These are phyloP conservation scores for Balansia obtecta DNA, from an alignment of 2,329 filamentous ascomycete species.

Conservation along the genomic window DNA sequence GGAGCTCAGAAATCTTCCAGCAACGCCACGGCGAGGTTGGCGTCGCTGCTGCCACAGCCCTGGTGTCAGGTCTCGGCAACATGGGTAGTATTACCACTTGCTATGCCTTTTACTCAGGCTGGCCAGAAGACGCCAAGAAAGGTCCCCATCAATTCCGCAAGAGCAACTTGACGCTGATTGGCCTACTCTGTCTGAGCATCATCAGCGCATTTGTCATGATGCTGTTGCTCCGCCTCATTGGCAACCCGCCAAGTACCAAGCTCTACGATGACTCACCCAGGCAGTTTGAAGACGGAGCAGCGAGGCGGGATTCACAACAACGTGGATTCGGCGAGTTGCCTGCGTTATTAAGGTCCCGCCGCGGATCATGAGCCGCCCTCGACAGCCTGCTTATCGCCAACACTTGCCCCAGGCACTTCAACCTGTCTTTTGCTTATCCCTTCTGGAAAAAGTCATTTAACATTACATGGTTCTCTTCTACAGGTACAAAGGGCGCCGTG, in stretches of 20 bases:
- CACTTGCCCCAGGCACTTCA: constrained; percentile 4
- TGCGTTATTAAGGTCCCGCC: constrained; percentile 18
- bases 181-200: constrained; percentile 69
- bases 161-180: constrained; percentile 82
- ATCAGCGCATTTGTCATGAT: constrained; percentile 58
- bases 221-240: constrained; percentile 46
- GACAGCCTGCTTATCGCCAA: constrained; percentile 1
- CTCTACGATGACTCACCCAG: constrained; percentile 28
- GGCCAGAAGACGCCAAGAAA: constrained; percentile 60
- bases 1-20: constrained; percentile 87
- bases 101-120: constrained; percentile 80
- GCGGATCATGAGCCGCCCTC: constrained; percentile 6
- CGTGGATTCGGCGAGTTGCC: constrained; percentile 40
- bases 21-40: constrained; percentile 80
- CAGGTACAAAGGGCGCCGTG: neutral
- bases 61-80: constrained; percentile 81
- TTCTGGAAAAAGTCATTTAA: neutral
- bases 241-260: constrained; percentile 38
- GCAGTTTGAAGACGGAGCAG: constrained; percentile 47
- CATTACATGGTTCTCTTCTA: neutral
- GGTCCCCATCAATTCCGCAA: constrained; percentile 63
- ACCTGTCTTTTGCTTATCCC: neutral
- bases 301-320: constrained; percentile 42
- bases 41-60: constrained; percentile 71
- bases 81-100: constrained; percentile 77